Percentiles rank a stretch among this genome's conserved stretches.
These are phyloP conservation scores for Marchantia polymorpha DNA, from an alignment of 225 moss, liverwort and hornwort genomes.

Conservation along the genomic window DNA sequence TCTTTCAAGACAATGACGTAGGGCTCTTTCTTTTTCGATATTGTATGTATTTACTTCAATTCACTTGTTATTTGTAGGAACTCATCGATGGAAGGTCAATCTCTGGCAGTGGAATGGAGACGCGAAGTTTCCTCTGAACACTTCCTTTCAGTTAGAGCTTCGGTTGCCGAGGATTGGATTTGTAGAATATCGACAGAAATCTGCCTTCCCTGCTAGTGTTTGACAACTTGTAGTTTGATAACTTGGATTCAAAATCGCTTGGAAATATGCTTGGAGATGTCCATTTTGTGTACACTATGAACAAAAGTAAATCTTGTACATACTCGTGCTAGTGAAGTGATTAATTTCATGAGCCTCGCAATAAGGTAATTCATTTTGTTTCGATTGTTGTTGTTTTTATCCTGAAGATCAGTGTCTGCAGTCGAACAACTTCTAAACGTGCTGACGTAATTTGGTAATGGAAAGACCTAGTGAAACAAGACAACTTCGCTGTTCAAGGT, in stretches of 20 bases:
- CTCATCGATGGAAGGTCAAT: conserved; percentile 44
- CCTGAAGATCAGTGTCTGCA: too few species aligned
- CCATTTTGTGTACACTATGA: neutral
- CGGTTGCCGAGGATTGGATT: conserved; percentile 35
- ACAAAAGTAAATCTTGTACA: neutral
- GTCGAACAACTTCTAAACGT: too few species aligned
- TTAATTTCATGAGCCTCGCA: neutral
- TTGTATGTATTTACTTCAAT: neutral
- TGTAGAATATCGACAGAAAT: conserved; percentile 53
- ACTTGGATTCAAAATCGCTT: neutral
- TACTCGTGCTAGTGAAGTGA: neutral
- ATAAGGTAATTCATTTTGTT: neutral
- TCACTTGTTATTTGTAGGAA: conserved; percentile 39
- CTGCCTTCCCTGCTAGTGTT: conserved; percentile 35
- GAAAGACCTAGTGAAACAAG: too few species aligned
- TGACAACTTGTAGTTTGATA: neutral
- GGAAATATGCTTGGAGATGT: neutral
- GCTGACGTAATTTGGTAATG: too few species aligned
- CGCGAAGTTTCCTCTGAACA: conserved; percentile 56
- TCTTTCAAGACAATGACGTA: too few species aligned
- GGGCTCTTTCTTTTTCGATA: too few species aligned
- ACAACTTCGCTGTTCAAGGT: too few species aligned
- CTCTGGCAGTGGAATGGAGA: conserved; percentile 67
- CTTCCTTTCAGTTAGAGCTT: conserved; percentile 53
- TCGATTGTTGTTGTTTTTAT: too few species aligned